Evolutionary conservation across 768 basidiomycete species (phyloP), one percentile per base, ranked within the genome.

Genomic region (Naematelia aurantialba): DNA sequence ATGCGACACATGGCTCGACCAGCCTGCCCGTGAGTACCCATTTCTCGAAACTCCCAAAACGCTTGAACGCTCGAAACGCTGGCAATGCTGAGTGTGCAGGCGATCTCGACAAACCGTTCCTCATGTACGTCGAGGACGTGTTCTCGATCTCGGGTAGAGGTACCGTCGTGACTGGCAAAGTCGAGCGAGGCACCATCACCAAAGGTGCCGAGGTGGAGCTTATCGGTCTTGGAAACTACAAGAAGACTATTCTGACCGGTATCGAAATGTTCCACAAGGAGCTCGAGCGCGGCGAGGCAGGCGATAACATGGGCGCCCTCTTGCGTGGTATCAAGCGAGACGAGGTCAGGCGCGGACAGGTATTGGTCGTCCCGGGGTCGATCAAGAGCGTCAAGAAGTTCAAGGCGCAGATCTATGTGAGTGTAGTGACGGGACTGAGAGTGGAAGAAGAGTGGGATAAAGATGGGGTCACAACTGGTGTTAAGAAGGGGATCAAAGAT

Each of bases 181-280:
- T 91, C 55, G 93, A 98, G 79, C 90, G 94, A 75, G 96, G 96
- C 61, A 81, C 85, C 55, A 88, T 90, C 68, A 83, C 82, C 76
- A 99, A 97, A 80, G 92, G 93, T 65, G 84, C 83, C 68, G 96
- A 98, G 77, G 84, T 99, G 47, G 94, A 98, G 81, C 83, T 99
- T 59, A 77, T 99, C 66, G 96, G 96, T 64, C 81, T 89, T 56
- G 93, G 92, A 45, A 78, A 81, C 34, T 80, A 81, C 55, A 79
- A 90, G 78, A 97, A 93, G 83, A 93, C 94, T 13, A 94, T 87
- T 12, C 81, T 99, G 56, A 99, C 92, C 71, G 96, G 96, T 70
- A 89, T 93, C 75, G 94, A 97, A 80, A 97, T 96, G 91, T 98
- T 98, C 86, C 94, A 96, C 83, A 97, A 96, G 82, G 96, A 99